Percentiles rank a stretch among this genome's conserved stretches.
Evolutionary conservation across 345 rosid species (phyloP).

Genomic region (Streptanthus diversifolius): DNA sequence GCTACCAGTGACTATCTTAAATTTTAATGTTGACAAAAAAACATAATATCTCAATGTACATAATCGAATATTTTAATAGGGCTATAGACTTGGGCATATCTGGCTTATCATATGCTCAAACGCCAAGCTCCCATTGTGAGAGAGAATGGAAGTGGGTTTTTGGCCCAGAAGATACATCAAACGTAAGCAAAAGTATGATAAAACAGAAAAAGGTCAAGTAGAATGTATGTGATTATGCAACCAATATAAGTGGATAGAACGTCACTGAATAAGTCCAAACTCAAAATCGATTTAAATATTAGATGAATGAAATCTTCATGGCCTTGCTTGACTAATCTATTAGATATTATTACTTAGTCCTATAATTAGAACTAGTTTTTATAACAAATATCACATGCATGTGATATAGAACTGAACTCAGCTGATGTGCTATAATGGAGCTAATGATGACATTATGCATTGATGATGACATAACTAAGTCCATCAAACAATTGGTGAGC

Average conservation of each 20-base stretch:
- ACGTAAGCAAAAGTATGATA: background rate
- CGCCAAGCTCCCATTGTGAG: background rate
- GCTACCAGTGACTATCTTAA: background rate
- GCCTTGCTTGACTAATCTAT: background rate
- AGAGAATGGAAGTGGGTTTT: background rate
- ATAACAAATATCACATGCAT: background rate
- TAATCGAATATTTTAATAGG: background rate
- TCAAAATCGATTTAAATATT: background rate
- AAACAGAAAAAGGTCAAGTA: background rate
- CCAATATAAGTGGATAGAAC: background rate
- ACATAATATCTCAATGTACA: too few species aligned
- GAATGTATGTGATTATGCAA: background rate
- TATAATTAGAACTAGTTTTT: background rate
- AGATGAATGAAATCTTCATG: background rate
- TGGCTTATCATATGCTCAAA: background rate
- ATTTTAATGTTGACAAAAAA: background rate
- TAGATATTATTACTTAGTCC: background rate
- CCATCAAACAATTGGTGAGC: background rate
- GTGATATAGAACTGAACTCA: background rate
- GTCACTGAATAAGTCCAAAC: background rate
- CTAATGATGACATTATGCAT: background rate
- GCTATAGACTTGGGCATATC: background rate
- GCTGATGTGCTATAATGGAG: background rate
- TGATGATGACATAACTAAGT: background rate
- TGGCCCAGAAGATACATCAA: background rate